A percentile compares a stretch with the other conserved stretches of the same genome.
phyloP scores from a whole-genome alignment of 2,329 filamentous ascomycete genomes.

The Metarhizium guizhouense region DNA sequence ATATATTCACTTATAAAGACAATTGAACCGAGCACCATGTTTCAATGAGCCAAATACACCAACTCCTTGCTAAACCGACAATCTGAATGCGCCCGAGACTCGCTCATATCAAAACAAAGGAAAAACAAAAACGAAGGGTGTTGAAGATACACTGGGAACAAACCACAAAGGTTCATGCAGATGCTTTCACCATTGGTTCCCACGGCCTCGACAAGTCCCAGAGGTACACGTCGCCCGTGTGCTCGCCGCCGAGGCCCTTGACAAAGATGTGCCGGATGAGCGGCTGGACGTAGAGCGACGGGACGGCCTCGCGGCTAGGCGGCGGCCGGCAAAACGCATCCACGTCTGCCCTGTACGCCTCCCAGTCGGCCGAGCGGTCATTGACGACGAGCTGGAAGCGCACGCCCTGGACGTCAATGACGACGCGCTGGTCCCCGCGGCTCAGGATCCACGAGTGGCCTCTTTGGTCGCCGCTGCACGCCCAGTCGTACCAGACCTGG shows the following conservation, averaged over 20 bases:
- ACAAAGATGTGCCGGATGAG: conserved; percentile 27
- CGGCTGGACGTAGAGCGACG: not conserved
- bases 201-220: conserved; percentile 32
- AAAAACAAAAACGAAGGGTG: not conserved
- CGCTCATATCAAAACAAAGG: not conserved
- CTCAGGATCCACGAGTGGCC: conserved; percentile 28
- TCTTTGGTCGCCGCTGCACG: conserved; percentile 26
- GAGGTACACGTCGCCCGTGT: conserved; percentile 27
- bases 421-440: conserved; percentile 13
- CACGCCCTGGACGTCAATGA: conserved; percentile 29
- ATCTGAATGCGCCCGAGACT: not conserved
- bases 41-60: not conserved
- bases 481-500: conserved; percentile 33
- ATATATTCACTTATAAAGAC: not conserved
- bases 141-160: too few species aligned
- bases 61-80: not conserved
- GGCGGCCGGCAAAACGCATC: conserved; percentile 23
- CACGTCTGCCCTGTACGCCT: conserved; percentile 23
- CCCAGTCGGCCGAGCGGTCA: conserved; percentile 23
- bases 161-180: conserved; percentile 14
- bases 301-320: not conserved
- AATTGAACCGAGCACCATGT: not conserved
- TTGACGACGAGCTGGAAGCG: conserved; percentile 31
- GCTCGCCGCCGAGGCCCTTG: conserved; percentile 23
- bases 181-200: conserved; percentile 34